These are phyloP conservation scores for Heritiera littoralis DNA, from an alignment of 345 rosid species.

Conservation along the genomic window DNA sequence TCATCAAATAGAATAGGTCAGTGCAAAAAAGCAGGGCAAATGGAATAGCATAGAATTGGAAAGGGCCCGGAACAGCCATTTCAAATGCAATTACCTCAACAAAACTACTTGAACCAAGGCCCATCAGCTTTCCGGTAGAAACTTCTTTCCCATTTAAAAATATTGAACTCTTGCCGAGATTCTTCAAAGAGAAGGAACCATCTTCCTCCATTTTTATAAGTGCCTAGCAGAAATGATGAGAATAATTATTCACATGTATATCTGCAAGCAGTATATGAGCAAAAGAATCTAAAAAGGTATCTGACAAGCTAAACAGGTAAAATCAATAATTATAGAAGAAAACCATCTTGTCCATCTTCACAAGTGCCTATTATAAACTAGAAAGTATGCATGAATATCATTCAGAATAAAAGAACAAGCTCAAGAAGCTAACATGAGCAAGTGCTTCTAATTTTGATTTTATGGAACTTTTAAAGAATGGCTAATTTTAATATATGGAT, in stretches of 20 bases:
- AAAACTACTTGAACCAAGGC: constrained; percentile 52
- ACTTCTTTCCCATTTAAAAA: constrained; percentile 61
- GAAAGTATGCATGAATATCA: background rate
- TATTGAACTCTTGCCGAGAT: constrained; percentile 63
- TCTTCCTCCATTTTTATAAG: constrained; percentile 58
- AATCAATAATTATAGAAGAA: constrained; percentile 2
- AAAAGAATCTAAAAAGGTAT: constrained; percentile 7
- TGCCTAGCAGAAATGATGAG: constrained; percentile 47
- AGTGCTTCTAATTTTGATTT: background rate
- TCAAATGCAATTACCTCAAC: constrained; percentile 46
- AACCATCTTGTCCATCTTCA: background rate
- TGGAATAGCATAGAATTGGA: background rate
- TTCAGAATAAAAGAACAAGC: background rate
- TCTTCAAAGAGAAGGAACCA: constrained; percentile 62
- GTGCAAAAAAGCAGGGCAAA: background rate
- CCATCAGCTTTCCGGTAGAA: constrained; percentile 34
- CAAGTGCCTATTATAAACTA: background rate
- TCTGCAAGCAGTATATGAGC: background rate
- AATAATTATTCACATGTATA: constrained; percentile 14
- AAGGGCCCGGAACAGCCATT: background rate
- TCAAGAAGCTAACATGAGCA: background rate
- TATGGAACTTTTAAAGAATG: background rate
- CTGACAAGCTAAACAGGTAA: background rate
- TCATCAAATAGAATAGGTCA: background rate
- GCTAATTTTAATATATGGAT: background rate